Percentiles rank a stretch among this genome's conserved stretches.
Conservation (phyloP, 2,329 filamentous ascomycete species). For the Neurospora sp. region DNA sequence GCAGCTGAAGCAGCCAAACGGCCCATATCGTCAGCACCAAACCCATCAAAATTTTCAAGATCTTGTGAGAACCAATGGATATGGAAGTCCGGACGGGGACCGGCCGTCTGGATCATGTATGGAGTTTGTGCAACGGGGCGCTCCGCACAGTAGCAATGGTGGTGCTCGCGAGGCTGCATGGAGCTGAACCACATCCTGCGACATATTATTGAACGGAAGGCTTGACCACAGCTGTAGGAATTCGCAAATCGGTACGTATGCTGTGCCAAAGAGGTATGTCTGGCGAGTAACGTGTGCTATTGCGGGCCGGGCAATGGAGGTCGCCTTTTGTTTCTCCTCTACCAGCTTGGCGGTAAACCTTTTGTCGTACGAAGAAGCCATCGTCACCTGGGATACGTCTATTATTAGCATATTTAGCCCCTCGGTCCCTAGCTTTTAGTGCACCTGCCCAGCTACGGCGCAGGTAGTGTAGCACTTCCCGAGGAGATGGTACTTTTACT, state of each 20-base stretch:
- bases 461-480: background rate
- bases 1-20: background rate
- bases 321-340: background rate
- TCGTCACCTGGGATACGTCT: background rate
- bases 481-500: background rate
- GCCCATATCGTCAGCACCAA: background rate
- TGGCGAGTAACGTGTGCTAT: background rate
- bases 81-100: background rate
- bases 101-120: background rate
- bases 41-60: background rate
- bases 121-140: background rate
- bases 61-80: background rate
- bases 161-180: background rate
- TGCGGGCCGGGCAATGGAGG: background rate
- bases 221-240: background rate
- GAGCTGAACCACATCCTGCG: background rate
- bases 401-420: background rate
- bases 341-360: background rate
- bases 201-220: background rate
- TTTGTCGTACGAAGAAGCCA: background rate
- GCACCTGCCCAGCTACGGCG: background rate
- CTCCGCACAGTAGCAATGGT: background rate
- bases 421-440: background rate
- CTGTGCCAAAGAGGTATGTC: background rate
- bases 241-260: background rate